phyloP scores from a whole-genome alignment of 1,284 basidiomycete species.

The Earliella scabrosa region DNA sequence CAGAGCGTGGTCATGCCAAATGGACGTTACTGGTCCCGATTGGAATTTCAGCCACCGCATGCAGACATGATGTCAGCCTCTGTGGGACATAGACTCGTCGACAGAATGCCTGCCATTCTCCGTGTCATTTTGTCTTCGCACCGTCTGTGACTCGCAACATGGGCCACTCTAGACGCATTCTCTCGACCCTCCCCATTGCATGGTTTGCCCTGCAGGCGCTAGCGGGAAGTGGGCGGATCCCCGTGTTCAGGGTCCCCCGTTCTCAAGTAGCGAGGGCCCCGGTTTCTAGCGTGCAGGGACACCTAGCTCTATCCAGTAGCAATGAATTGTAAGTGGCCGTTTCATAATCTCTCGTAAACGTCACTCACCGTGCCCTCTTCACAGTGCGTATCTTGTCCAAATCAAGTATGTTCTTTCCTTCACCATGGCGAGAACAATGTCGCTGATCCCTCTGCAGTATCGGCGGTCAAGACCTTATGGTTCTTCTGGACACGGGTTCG shows the following conservation, averaged over 20 bases:
- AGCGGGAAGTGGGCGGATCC: conserved; percentile 30
- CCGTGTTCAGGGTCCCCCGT: conserved; percentile 34
- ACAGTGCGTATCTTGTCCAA: conserved; percentile 45
- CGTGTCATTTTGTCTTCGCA: background rate
- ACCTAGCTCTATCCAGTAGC: conserved; percentile 36
- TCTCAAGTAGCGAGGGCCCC: conserved; percentile 26
- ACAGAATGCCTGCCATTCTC: background rate
- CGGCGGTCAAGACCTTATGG: conserved; percentile 52
- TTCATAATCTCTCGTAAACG: background rate
- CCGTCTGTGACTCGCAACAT: background rate
- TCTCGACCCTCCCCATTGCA: background rate
- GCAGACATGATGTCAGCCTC: background rate
- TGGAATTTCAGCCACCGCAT: background rate
- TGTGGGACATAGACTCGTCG: background rate
- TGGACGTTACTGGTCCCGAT: background rate
- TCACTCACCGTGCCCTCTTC: conserved; percentile 6
- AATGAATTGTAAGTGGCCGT: conserved; percentile 41
- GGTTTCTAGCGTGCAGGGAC: conserved; percentile 28
- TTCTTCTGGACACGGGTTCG: conserved; percentile 62
- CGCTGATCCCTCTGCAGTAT: conserved; percentile 35
- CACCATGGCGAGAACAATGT: conserved; percentile 4
- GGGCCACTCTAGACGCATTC: background rate
- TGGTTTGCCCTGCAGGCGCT: background rate
- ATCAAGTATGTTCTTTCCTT: conserved; percentile 36
- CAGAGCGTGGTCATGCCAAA: background rate